A percentile compares a stretch with the other conserved stretches of the same genome.
Evolutionary conservation across 2,329 filamentous ascomycete genomes (phyloP).

Genomic region (Tolypocladium tropicale): DNA sequence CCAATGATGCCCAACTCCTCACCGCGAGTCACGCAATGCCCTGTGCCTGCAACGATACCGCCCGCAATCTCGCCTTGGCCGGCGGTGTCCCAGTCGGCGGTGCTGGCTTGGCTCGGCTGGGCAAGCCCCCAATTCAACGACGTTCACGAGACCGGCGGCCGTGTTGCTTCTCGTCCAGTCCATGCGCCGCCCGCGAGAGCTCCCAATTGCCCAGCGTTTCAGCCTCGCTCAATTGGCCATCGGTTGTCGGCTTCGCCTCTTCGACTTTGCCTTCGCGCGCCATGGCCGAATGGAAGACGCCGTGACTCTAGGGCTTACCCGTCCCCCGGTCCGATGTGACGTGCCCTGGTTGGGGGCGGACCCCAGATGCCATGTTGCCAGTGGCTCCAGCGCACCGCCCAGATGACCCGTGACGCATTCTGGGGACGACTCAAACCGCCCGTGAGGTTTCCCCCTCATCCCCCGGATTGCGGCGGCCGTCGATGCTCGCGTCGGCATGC

Average conservation of each 20-base stretch:
- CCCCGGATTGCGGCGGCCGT: not conserved
- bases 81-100: not conserved
- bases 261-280: not conserved
- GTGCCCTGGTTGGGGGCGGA: not conserved
- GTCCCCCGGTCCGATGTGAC: not conserved
- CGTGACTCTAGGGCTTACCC: not conserved
- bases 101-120: not conserved
- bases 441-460: not conserved
- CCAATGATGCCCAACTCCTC: not conserved
- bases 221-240: not conserved
- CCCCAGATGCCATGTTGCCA: conserved; percentile 2
- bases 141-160: not conserved
- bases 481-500: not conserved
- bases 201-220: not conserved
- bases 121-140: not conserved
- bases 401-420: conserved; percentile 8
- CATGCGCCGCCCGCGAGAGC: not conserved
- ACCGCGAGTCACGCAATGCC: not conserved
- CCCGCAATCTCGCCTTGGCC: not conserved
- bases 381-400: conserved; percentile 8
- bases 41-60: not conserved
- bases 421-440: not conserved
- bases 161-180: not conserved
- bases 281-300: not conserved
- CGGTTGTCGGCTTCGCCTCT: not conserved